Percentiles rank a stretch among this genome's conserved stretches.
Conservation (phyloP, 768 basidiomycete species). For the Candolleomyces eurysporus region DNA sequence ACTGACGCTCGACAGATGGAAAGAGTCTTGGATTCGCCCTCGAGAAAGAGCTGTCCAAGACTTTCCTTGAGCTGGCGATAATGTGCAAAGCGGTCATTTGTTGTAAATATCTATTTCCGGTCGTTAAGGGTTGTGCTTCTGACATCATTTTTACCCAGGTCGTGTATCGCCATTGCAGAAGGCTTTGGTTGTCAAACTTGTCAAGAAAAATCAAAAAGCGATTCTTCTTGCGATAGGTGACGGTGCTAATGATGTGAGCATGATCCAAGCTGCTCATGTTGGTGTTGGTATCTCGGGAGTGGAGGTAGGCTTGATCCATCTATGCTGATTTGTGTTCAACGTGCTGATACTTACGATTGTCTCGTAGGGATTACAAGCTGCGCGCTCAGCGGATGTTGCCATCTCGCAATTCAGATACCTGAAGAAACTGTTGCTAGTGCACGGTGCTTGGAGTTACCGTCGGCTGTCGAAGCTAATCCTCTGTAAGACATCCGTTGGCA, state of each 20-base stretch:
- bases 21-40: slow-evolving; percentile 92
- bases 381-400: slow-evolving; percentile 94
- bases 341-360: not conserved
- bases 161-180: slow-evolving; percentile 98
- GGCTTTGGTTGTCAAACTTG: slow-evolving; percentile 96
- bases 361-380: slow-evolving; percentile 90
- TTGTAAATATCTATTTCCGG: slow-evolving; percentile 52
- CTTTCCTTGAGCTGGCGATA: slow-evolving; percentile 91
- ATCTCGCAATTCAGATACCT: slow-evolving; percentile 97
- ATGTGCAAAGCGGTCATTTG: slow-evolving; percentile 99
- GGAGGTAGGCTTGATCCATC: slow-evolving; percentile 53
- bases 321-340: not conserved
- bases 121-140: not conserved
- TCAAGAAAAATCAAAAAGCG: slow-evolving; percentile 92
- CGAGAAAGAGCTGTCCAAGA: slow-evolving; percentile 87
- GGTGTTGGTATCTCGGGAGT: slow-evolving; percentile 98
- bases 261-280: slow-evolving; percentile 99
- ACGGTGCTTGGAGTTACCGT: slow-evolving; percentile 98
- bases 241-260: slow-evolving; percentile 97
- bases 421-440: slow-evolving; percentile 92
- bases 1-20: slow-evolving; percentile 61
- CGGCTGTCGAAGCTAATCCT: slow-evolving; percentile 93
- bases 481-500: slow-evolving; percentile 53
- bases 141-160: slow-evolving; percentile 42
- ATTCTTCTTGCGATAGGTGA: slow-evolving; percentile 97